Evolutionary conservation across 768 basidiomycete species (phyloP).

Genomic region (Sarcomyxa edulis): DNA sequence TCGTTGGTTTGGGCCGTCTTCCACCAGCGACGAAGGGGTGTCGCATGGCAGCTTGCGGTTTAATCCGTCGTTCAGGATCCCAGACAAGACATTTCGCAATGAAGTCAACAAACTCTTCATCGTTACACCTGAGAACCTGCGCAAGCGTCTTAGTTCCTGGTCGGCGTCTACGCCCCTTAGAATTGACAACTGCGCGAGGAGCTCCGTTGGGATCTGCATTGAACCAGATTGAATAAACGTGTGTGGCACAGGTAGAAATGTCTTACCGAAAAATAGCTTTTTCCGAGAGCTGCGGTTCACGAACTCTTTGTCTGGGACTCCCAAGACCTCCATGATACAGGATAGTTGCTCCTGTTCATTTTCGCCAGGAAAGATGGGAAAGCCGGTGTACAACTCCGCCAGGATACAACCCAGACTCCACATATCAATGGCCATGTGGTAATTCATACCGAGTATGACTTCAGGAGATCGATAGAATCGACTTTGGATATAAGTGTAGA

Average conservation of each 20-base stretch:
- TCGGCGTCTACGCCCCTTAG: slow-evolving; percentile 88
- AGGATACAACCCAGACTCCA: slow-evolving; percentile 99
- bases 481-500: slow-evolving; percentile 99
- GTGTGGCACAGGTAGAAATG: neutral
- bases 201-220: slow-evolving; percentile 82
- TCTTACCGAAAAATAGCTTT: slow-evolving; percentile 91
- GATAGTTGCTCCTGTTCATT: slow-evolving; percentile 98
- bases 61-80: slow-evolving; percentile 96
- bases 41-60: slow-evolving; percentile 87
- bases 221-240: slow-evolving; percentile 5
- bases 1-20: slow-evolving; percentile 42
- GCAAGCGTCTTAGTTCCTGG: slow-evolving; percentile 89
- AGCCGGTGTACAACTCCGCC: slow-evolving; percentile 95
- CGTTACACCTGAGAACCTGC: slow-evolving; percentile 86
- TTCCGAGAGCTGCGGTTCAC: slow-evolving; percentile 91
- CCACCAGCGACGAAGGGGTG: slow-evolving; percentile 84
- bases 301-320: slow-evolving; percentile 92
- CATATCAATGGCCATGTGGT: slow-evolving; percentile 99
- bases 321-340: slow-evolving; percentile 99
- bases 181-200: slow-evolving; percentile 91
- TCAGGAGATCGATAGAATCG: slow-evolving; percentile 99
- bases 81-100: slow-evolving; percentile 95
- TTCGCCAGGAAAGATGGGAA: slow-evolving; percentile 98
- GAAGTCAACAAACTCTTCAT: slow-evolving; percentile 95
- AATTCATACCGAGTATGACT: slow-evolving; percentile 98